Conservation (phyloP, 1,284 basidiomycete genomes). For the Cryptococcus floricola region DNA sequence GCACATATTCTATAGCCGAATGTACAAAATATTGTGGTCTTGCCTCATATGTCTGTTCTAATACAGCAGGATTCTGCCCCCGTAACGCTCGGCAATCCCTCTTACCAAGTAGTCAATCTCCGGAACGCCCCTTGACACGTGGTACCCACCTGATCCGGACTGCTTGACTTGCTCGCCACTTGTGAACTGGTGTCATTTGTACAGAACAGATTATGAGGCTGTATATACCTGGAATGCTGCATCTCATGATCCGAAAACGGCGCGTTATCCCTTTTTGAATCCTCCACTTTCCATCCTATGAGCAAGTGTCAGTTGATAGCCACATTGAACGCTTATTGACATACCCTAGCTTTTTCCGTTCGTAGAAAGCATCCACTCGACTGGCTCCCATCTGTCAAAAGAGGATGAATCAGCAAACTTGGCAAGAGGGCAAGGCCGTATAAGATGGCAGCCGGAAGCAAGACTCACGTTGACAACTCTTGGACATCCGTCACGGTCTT, state of each 20-base stretch:
- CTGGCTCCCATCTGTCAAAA: constrained; percentile 39
- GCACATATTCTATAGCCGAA: no score
- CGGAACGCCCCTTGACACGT: no score
- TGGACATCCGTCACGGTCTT: constrained; percentile 96
- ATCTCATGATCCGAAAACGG: neutral
- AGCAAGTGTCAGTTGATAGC: neutral
- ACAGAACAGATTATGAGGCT: no score
- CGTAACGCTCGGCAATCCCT: no score
- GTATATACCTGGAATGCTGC: no score
- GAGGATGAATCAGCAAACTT: constrained; percentile 2
- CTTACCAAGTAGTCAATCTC: no score
- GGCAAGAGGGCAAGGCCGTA: neutral
- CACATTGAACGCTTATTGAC: constrained; percentile 4
- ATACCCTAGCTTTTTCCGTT: constrained; percentile 44
- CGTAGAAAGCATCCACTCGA: constrained; percentile 47
- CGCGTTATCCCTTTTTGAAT: constrained; percentile 35
- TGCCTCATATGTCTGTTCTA: no score
- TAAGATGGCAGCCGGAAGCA: neutral
- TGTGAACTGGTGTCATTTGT: no score
- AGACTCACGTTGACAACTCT: constrained; percentile 80
- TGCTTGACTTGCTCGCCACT: no score
- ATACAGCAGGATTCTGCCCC: no score
- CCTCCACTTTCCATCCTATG: constrained; percentile 27
- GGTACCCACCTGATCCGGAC: no score
- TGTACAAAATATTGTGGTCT: no score